These are phyloP conservation scores for Maudiozyma humilis DNA, from an alignment of 1,139 yeast species.

Conservation along the genomic window DNA sequence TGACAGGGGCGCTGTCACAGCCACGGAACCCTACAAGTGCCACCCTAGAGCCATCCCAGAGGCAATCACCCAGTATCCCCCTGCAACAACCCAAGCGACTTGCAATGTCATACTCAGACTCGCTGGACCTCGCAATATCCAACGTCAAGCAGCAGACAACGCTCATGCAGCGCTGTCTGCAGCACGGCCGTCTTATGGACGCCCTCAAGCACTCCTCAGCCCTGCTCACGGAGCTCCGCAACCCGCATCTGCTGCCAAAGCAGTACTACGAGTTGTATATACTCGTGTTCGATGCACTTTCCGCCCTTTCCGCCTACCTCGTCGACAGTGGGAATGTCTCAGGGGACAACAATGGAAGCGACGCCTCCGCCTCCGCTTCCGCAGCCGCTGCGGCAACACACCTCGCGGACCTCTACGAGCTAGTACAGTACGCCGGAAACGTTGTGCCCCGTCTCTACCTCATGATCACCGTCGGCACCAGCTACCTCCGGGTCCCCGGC, in stretches of 20 bases:
- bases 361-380: too few species aligned
- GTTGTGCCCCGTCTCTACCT: constrained; percentile 84
- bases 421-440: constrained; percentile 93
- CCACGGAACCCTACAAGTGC: too few species aligned
- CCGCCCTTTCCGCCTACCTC: constrained; percentile 56
- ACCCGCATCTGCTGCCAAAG: constrained; percentile 71
- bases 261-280: constrained; percentile 91
- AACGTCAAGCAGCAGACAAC: constrained; percentile 60
- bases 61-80: too few species aligned
- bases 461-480: constrained; percentile 93
- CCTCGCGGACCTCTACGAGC: constrained; percentile 81
- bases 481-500: constrained; percentile 68
- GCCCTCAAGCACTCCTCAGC: constrained; percentile 84
- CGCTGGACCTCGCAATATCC: constrained; percentile 23
- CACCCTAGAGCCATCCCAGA: too few species aligned
- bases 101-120: constrained; percentile 25
- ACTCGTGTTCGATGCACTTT: constrained; percentile 75
- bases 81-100: too few species aligned
- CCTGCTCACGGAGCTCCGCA: constrained; percentile 73
- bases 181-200: constrained; percentile 63
- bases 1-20: too few species aligned
- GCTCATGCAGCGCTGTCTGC: constrained; percentile 71
- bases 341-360: too few species aligned
- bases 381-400: too few species aligned
- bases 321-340: constrained; percentile 54